Conservation (phyloP, 2,329 filamentous ascomycete genomes). For the Hypoxylon sp. region DNA sequence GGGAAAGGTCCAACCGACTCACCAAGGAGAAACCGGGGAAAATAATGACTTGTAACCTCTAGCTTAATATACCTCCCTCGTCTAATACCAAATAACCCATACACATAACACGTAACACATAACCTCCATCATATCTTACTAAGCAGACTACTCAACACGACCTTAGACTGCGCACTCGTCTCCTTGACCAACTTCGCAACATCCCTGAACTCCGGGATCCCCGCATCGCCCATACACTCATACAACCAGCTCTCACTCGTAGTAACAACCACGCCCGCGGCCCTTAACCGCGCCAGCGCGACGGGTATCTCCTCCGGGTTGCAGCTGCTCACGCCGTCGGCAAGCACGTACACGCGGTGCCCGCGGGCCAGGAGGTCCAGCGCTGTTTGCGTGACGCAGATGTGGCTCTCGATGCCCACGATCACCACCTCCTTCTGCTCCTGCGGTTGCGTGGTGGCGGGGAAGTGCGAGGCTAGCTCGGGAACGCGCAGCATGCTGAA, state of each 20-base stretch:
- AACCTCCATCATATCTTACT: slow-evolving; percentile 64
- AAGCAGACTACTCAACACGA: slow-evolving; percentile 74
- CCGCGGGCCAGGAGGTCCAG: slow-evolving; percentile 82
- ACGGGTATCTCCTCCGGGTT: slow-evolving; percentile 85
- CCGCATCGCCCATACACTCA: slow-evolving; percentile 88
- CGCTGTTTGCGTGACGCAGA: slow-evolving; percentile 93
- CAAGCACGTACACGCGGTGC: slow-evolving; percentile 86
- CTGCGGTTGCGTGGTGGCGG: slow-evolving; percentile 42
- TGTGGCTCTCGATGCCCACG: slow-evolving; percentile 92
- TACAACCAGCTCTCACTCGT: slow-evolving; percentile 92
- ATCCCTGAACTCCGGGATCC: slow-evolving; percentile 76
- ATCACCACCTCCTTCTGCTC: slow-evolving; percentile 72
- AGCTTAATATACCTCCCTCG: not conserved
- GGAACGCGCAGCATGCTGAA: slow-evolving; percentile 87
- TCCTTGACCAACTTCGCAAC: slow-evolving; percentile 86
- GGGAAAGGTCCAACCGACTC: too few relatives aligned
- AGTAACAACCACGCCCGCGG: slow-evolving; percentile 83
- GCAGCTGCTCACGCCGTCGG: slow-evolving; percentile 90
- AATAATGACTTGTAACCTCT: too few relatives aligned
- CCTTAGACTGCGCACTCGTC: slow-evolving; percentile 76
- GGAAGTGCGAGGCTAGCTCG: slow-evolving; percentile 64
- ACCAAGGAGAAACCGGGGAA: too few relatives aligned
- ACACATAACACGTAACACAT: too few relatives aligned
- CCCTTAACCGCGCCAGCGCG: slow-evolving; percentile 80
- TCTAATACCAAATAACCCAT: not conserved